Conservation (phyloP, 768 basidiomycete genomes). For the Calocera viscosa region DNA sequence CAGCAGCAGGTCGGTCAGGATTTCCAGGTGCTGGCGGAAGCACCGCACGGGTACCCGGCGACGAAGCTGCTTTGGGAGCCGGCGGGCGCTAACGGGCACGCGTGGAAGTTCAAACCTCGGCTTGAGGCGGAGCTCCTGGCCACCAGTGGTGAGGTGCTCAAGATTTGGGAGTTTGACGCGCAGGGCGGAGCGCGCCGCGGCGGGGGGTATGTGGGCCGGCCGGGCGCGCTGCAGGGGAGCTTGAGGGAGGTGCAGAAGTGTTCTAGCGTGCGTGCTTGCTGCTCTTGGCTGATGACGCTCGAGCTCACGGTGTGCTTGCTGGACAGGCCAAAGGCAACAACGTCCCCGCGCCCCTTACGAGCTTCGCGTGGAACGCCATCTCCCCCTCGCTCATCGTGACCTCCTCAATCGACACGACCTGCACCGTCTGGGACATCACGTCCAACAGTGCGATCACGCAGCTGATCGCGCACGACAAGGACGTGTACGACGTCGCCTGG, state of each 20-base stretch:
- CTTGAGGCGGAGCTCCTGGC: constrained; percentile 69
- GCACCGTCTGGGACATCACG: constrained; percentile 98
- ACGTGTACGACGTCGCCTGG: constrained; percentile 98
- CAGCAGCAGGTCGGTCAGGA: constrained; percentile 43
- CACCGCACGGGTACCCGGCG: constrained; percentile 81
- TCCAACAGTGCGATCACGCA: constrained; percentile 89
- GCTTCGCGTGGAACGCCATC: constrained; percentile 96
- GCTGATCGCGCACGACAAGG: constrained; percentile 90
- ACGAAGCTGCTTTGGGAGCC: constrained; percentile 94
- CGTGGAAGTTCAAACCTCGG: constrained; percentile 54
- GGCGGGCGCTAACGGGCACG: constrained; percentile 44
- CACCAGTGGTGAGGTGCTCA: constrained; percentile 83
- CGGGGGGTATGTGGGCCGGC: constrained; percentile 20
- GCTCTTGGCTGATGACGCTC: constrained; percentile 6
- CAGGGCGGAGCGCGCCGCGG: constrained; percentile 24
- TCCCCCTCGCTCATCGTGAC: constrained; percentile 85
- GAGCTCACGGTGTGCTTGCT: constrained; percentile 4
- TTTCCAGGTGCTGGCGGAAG: constrained; percentile 74
- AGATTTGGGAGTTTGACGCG: constrained; percentile 78
- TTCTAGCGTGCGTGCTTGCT: constrained; percentile 39
- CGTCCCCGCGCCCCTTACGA: constrained; percentile 79
- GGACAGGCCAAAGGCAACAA: constrained; percentile 74
- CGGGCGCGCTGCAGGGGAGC: constrained; percentile 11
- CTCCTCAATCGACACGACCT: constrained; percentile 96
- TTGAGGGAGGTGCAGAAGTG: constrained; percentile 13